Percentiles rank a stretch among this genome's conserved stretches.
Evolutionary conservation across 495 filamentous ascomycete species (phyloP).

Genomic region (Lichina pygmaea): DNA sequence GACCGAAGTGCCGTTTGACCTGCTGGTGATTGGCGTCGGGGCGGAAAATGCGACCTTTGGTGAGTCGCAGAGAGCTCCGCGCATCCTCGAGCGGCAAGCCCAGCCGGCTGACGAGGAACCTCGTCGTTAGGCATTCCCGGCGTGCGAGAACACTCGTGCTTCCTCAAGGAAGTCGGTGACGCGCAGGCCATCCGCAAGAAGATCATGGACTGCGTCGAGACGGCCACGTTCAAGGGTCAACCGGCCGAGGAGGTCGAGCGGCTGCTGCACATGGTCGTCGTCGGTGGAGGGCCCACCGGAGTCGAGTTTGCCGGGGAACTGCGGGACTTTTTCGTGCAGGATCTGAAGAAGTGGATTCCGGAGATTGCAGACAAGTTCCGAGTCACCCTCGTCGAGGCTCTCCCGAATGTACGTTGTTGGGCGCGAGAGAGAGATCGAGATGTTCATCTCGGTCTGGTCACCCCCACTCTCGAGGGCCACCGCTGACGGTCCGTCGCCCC

Average conservation of each 20-base stretch:
- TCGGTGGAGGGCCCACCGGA: conserved; percentile 91
- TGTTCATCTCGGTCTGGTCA: neutral
- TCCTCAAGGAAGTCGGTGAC: conserved; percentile 92
- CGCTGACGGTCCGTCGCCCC: too few relatives aligned
- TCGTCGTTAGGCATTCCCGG: conserved; percentile 44
- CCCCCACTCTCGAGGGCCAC: neutral
- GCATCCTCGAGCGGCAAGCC: too few relatives aligned
- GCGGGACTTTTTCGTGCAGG: conserved; percentile 94
- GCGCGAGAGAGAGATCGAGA: neutral
- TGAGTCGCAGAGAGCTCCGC: conserved; percentile 10
- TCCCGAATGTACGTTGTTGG: conserved; percentile 43
- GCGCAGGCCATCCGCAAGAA: conserved; percentile 87
- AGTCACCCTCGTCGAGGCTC: conserved; percentile 88
- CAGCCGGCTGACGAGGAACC: too few relatives aligned
- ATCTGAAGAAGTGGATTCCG: conserved; percentile 92
- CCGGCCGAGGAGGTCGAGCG: conserved; percentile 70
- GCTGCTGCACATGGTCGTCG: conserved; percentile 95
- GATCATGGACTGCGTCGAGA: conserved; percentile 99
- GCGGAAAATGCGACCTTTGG: conserved; percentile 98
- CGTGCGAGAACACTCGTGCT: conserved; percentile 85
- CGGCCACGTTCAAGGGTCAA: conserved; percentile 95
- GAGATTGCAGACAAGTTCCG: conserved; percentile 85
- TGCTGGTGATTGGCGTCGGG: conserved; percentile 89
- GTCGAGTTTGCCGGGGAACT: conserved; percentile 97
- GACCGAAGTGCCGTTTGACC: conserved; percentile 89